phyloP scores from a whole-genome alignment of 768 basidiomycete genomes.

The Neoboletus magnificus region DNA sequence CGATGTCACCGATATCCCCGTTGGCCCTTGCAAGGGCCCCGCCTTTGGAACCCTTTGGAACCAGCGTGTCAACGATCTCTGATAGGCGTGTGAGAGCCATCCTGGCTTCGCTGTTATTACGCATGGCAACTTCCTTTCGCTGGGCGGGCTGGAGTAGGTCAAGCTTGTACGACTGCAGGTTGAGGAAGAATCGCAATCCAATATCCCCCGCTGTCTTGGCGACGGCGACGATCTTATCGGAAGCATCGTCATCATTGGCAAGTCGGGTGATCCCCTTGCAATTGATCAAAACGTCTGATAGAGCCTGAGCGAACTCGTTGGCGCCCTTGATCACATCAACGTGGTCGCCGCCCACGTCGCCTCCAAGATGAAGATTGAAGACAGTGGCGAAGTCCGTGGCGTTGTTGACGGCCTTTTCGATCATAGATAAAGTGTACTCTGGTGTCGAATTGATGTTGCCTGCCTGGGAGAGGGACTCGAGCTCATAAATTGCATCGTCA shows the following conservation, averaged over 20 bases:
- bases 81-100: conserved; percentile 79
- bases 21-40: conserved; percentile 70
- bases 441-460: conserved; percentile 98
- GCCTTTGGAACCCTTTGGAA: conserved; percentile 78
- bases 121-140: conserved; percentile 82
- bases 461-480: conserved; percentile 92
- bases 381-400: conserved; percentile 95
- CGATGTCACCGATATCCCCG: conserved; percentile 93
- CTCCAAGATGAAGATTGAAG: conserved; percentile 86
- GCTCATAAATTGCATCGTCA: conserved; percentile 95
- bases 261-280: conserved; percentile 95
- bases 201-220: conserved; percentile 87
- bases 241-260: conserved; percentile 85
- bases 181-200: conserved; percentile 89
- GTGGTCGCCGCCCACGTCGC: conserved; percentile 87
- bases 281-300: conserved; percentile 89
- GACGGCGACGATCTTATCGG: conserved; percentile 82
- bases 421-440: conserved; percentile 96
- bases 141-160: conserved; percentile 70
- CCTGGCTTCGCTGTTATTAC: conserved; percentile 87
- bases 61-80: conserved; percentile 78
- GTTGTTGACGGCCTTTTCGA: conserved; percentile 93
- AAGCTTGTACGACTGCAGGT: conserved; percentile 93
- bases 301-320: conserved; percentile 92
- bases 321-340: conserved; percentile 98